A percentile compares a stretch with the other conserved stretches of the same genome.
These are phyloP conservation scores for Oryza rufipogon DNA, from an alignment of 176 grass and related monocot species.

Conservation along the genomic window DNA sequence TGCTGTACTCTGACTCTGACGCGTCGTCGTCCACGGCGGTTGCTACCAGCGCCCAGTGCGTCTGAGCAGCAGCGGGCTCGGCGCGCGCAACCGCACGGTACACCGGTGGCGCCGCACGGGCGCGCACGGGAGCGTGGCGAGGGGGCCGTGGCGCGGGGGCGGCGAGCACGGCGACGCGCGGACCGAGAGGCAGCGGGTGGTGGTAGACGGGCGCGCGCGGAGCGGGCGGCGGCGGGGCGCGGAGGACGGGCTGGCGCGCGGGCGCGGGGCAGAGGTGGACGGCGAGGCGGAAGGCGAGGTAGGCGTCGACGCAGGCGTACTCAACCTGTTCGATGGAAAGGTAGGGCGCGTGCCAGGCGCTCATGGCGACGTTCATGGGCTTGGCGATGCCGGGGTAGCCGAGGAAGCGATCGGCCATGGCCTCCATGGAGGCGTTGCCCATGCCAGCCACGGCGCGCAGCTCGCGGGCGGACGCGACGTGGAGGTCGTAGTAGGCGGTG, in stretches of 20 bases:
- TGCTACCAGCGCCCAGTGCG: neutral
- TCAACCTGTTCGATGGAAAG: constrained; percentile 39
- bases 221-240: neutral
- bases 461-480: neutral
- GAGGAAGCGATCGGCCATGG: constrained; percentile 36
- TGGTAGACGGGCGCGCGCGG: neutral
- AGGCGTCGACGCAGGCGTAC: constrained; percentile 51
- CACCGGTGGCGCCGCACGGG: neutral
- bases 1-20: neutral
- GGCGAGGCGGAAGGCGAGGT: constrained; percentile 51
- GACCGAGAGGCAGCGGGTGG: neutral
- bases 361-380: constrained; percentile 18
- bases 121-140: neutral
- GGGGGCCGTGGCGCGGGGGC: neutral
- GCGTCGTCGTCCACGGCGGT: neutral
- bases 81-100: neutral
- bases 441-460: constrained; percentile 23
- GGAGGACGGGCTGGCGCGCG: neutral
- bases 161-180: neutral
- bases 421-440: constrained; percentile 48
- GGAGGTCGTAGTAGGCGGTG: constrained; percentile 14
- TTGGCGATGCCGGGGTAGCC: constrained; percentile 39
- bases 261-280: constrained; percentile 19
- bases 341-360: constrained; percentile 31
- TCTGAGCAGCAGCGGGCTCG: neutral